phyloP scores from a whole-genome alignment of 306 rosid species.

The Prunus dulcis region DNA sequence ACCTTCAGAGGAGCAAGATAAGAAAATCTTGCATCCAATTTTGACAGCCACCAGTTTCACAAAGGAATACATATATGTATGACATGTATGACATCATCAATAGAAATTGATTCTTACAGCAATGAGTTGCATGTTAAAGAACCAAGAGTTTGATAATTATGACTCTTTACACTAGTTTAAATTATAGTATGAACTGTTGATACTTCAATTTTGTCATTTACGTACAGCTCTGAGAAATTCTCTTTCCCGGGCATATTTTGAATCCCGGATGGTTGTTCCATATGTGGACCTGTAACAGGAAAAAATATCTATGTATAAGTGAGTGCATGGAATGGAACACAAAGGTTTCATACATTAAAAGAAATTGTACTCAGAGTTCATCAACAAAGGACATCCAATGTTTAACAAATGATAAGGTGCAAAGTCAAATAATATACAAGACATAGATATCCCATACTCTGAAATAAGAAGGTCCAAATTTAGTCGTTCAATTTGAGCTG shows the following conservation, averaged over 20 bases:
- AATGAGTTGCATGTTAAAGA: background rate
- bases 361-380: background rate
- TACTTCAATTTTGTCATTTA: constrained; percentile 15
- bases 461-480: constrained; percentile 88
- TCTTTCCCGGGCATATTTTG: constrained; percentile 77
- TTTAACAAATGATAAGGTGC: background rate
- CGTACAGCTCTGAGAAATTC: constrained; percentile 94
- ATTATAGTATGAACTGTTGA: background rate
- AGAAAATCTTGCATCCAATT: background rate
- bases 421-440: constrained; percentile 2
- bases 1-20: background rate
- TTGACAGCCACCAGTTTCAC: background rate
- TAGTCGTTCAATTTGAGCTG: constrained; percentile 89
- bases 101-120: background rate
- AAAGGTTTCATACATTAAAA: background rate
- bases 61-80: background rate
- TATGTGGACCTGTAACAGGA: constrained; percentile 69
- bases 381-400: constrained; percentile 1
- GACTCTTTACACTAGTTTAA: background rate
- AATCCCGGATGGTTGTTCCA: constrained; percentile 92
- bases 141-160: background rate
- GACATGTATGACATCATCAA: background rate
- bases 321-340: background rate
- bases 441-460: constrained; percentile 48
- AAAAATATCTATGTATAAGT: background rate